These are phyloP conservation scores for Artemisia tridentata DNA, from an alignment of 129 eudicot species.

Conservation along the genomic window DNA sequence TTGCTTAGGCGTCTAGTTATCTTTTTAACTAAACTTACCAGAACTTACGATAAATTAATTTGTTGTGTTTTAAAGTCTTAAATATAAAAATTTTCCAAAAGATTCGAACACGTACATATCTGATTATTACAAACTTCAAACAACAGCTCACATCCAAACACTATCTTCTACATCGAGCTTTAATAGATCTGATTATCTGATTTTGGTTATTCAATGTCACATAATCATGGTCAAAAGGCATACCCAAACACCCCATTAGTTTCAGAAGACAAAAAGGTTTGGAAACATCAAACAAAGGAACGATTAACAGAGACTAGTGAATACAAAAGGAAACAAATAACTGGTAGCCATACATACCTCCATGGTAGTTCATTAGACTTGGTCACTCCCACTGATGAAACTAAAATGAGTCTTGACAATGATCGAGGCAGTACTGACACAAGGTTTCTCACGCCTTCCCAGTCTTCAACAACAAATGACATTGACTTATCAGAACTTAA, in stretches of 20 bases:
- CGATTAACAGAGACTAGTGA: background rate
- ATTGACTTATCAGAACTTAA: conserved; percentile 12
- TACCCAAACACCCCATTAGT: conserved; percentile 16
- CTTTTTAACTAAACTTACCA: no score
- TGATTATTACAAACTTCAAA: conserved; percentile 13
- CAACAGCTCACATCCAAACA: conserved; percentile 4
- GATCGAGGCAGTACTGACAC: conserved; percentile 71
- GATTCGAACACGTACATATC: background rate
- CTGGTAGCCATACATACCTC: conserved; percentile 54
- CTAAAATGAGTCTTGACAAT: conserved; percentile 76
- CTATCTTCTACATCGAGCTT: background rate
- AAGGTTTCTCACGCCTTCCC: conserved; percentile 94
- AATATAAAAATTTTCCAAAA: no score
- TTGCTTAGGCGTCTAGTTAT: no score
- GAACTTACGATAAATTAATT: no score
- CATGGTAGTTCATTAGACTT: conserved; percentile 91
- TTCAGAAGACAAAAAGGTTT: conserved; percentile 15
- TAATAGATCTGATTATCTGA: background rate
- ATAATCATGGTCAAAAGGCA: background rate
- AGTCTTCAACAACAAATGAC: conserved; percentile 45
- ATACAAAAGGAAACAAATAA: conserved; percentile 1
- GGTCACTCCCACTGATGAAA: conserved; percentile 96
- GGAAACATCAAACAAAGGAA: background rate
- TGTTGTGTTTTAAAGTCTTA: no score
- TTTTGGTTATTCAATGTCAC: background rate